A percentile compares a stretch with the other conserved stretches of the same genome.
phyloP scores from a whole-genome alignment of 2,329 filamentous ascomycete genomes.

The Phaeoacremonium minimum region DNA sequence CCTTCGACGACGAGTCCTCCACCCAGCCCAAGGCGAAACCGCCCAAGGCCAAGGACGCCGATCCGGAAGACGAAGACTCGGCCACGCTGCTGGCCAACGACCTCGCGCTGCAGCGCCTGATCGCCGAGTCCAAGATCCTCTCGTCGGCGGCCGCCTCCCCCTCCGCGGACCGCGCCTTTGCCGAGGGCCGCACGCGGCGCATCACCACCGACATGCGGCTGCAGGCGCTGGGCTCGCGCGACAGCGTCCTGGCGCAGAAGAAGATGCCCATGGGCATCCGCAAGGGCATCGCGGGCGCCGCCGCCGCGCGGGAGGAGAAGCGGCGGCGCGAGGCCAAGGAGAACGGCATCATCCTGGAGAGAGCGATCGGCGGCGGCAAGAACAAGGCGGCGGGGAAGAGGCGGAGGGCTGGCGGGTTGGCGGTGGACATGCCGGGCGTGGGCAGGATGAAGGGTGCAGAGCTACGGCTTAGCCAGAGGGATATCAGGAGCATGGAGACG shows the following conservation, averaged over 20 bases:
- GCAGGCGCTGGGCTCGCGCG: slow-evolving; percentile 74
- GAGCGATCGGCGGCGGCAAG: slow-evolving; percentile 24
- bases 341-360: slow-evolving; percentile 86
- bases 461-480: slow-evolving; percentile 71
- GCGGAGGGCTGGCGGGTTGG: slow-evolving; percentile 31
- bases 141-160: slow-evolving; percentile 48
- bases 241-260: slow-evolving; percentile 68
- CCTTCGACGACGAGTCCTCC: slow-evolving; percentile 9
- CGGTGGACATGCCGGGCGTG: slow-evolving; percentile 72
- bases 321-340: slow-evolving; percentile 77
- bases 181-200: slow-evolving; percentile 67
- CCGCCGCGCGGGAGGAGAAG: slow-evolving; percentile 60
- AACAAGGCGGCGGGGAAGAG: slow-evolving; percentile 26
- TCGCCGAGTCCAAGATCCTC: slow-evolving; percentile 88
- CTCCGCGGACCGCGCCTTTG: slow-evolving; percentile 36
- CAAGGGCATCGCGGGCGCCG: slow-evolving; percentile 75
- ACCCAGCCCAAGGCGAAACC: slow-evolving; percentile 15
- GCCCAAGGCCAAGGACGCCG: slow-evolving; percentile 18
- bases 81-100: slow-evolving; percentile 81
- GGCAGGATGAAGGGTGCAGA: slow-evolving; percentile 78
- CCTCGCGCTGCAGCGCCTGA: slow-evolving; percentile 82
- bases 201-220: slow-evolving; percentile 82
- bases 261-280: slow-evolving; percentile 88
- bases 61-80: slow-evolving; percentile 50
- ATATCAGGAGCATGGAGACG: slow-evolving; percentile 69